These are phyloP conservation scores for Fragilaria radians DNA, from an alignment of 108 stramenopile genomes.

Conservation along the genomic window DNA sequence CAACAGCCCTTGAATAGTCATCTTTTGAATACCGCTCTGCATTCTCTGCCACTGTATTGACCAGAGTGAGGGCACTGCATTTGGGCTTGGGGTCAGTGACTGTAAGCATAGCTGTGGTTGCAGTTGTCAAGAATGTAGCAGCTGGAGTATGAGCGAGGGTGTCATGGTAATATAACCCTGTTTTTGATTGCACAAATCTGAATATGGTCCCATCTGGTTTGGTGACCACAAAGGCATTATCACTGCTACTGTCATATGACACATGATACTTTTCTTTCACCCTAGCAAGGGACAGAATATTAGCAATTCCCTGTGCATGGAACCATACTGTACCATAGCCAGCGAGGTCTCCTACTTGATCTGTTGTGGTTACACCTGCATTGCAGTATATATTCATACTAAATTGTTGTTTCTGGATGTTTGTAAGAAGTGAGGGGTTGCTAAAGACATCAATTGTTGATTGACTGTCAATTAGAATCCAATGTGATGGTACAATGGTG, in stretches of 20 bases:
- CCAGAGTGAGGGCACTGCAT: too few species aligned
- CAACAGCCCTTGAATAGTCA: conserved; percentile 3
- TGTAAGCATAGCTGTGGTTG: too few species aligned
- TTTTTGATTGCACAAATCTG: conserved; percentile 3
- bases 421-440: conserved; percentile 17
- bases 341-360: conserved; percentile 13
- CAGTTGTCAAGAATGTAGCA: too few species aligned
- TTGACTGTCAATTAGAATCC: conserved; percentile 31
- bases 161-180: conserved; percentile 25
- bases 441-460: too few species aligned
- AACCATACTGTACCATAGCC: too few species aligned
- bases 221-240: neutral
- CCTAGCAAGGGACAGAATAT: too few species aligned
- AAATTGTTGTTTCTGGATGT: conserved; percentile 13
- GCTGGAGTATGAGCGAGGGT: too few species aligned
- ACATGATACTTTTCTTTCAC: conserved; percentile 10
- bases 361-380: too few species aligned
- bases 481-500: neutral
- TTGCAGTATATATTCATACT: conserved; percentile 15
- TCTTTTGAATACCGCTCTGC: conserved; percentile 1
- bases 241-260: neutral
- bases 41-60: too few species aligned
- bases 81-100: neutral
- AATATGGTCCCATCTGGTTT: too few species aligned
- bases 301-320: too few species aligned